Evolutionary conservation across 2,329 filamentous ascomycete genomes (phyloP), one percentile per base, ranked within the genome.

Genomic region (Pseudohalonectria lignicola): DNA sequence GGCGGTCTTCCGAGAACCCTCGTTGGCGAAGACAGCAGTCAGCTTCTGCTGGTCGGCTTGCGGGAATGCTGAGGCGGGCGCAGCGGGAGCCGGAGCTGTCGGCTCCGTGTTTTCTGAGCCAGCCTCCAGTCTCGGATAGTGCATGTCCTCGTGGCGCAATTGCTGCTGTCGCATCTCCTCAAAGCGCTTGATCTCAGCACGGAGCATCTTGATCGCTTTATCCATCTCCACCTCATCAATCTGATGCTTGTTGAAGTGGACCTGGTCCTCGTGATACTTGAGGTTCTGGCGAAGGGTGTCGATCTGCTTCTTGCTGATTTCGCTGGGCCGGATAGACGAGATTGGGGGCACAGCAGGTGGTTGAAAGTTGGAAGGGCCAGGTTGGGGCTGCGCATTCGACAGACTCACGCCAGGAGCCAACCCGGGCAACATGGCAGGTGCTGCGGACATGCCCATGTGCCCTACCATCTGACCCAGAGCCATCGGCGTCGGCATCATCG

Each of bases 161-260:
- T 76, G 69, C 13, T 51, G 51, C 31, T 64, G 53, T 26, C 66
- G 54, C 16, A 61, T 62, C 20, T 53, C 53, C 46, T 75, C 69
- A 41, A 77, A 75, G 8, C 46, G 43, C 17, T 49, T 47, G 25
- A 60, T 59, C 19, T 59, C 51, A 3, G 45, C 48, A 33, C 51
- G 48, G 39, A 56, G 46, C 31, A 66, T 59, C 19, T 57, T 52
- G 40, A 77, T 67, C 23, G 64, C 63, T 17, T 59, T 53, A 42
- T 67, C 61, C 51, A 74, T 66, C 25, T 62, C 55, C 43, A 61
- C 64, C 45, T 74, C 71, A 41, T 79, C 74, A 43, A 79, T 74
- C 46, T 79, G 74, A 44, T 79, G 72, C 45, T 66, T 69, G 49
- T 79, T 79, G 59, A 72, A 76, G 37, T 67, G 64, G 32, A 79